phyloP scores from a whole-genome alignment of 2,329 filamentous ascomycete genomes.

The Fusarium sterilihyphosum region DNA sequence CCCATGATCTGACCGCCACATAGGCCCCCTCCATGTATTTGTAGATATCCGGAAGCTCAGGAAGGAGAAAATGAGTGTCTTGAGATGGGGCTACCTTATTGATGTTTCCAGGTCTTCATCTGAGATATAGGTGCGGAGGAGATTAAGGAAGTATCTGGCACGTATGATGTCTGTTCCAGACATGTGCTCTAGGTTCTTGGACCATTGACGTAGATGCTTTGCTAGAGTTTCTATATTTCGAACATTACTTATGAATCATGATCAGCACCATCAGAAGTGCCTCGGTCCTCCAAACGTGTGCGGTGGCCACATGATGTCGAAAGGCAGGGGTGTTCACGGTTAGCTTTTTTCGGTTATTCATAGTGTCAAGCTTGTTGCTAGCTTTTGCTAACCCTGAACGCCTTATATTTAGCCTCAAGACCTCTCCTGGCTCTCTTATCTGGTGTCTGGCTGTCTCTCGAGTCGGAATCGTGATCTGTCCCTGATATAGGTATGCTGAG shows the following conservation, averaged over 20 bases:
- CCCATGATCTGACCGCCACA: background rate
- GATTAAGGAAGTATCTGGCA: background rate
- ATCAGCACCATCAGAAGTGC: background rate
- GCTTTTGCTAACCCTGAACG: background rate
- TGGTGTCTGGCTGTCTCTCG: background rate
- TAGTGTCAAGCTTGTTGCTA: background rate
- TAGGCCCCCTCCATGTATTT: background rate
- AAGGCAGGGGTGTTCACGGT: background rate
- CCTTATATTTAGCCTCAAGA: background rate
- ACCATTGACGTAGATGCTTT: background rate
- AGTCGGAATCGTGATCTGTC: background rate
- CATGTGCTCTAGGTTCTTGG: background rate
- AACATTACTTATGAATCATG: background rate
- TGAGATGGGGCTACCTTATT: background rate
- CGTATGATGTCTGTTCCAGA: background rate
- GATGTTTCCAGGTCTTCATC: background rate
- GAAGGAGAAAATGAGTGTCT: background rate
- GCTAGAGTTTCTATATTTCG: background rate
- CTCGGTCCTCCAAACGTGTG: background rate
- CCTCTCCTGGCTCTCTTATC: background rate
- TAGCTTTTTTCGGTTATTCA: background rate
- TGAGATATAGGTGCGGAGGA: background rate
- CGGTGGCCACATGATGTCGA: background rate
- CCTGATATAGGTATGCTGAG: background rate
- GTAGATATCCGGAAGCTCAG: background rate